Evolutionary conservation across 768 basidiomycete genomes (phyloP).

Genomic region (Suillus weaverae): DNA sequence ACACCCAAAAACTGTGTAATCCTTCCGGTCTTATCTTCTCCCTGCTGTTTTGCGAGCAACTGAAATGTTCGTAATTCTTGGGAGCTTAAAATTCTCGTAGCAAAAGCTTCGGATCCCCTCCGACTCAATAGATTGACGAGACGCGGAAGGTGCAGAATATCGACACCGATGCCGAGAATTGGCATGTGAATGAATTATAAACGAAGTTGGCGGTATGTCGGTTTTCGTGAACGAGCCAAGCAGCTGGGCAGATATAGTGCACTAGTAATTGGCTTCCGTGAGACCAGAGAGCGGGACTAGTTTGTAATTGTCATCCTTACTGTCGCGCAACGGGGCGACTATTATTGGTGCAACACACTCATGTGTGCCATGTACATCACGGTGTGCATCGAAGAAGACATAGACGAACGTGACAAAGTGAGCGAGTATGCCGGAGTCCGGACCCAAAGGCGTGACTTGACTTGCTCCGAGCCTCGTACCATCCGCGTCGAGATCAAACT

Average conservation of each 20-base stretch:
- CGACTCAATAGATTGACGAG: slow-evolving; percentile 55
- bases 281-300: not conserved
- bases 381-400: not conserved
- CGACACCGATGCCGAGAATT: slow-evolving; percentile 75
- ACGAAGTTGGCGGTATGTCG: not conserved
- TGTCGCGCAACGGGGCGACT: not conserved
- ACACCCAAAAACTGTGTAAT: slow-evolving; percentile 63
- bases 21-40: slow-evolving; percentile 13
- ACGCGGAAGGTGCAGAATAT: slow-evolving; percentile 70
- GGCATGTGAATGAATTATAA: slow-evolving; percentile 38
- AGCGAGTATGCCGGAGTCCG: not conserved
- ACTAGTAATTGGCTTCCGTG: not conserved
- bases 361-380: not conserved
- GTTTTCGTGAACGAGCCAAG: not conserved
- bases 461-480: not conserved
- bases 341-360: not conserved
- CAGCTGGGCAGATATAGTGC: not conserved
- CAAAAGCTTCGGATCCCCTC: slow-evolving; percentile 46
- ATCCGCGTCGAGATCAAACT: not conserved
- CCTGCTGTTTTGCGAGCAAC: slow-evolving; percentile 5
- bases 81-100: slow-evolving; percentile 62
- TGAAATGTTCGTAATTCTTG: slow-evolving; percentile 40
- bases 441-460: not conserved
- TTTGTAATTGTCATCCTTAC: not conserved
- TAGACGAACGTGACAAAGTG: not conserved